Base-by-base conservation (phyloP, 1,284 basidiomycete genomes). In the Exobasidium cylindrosporum region DNA sequence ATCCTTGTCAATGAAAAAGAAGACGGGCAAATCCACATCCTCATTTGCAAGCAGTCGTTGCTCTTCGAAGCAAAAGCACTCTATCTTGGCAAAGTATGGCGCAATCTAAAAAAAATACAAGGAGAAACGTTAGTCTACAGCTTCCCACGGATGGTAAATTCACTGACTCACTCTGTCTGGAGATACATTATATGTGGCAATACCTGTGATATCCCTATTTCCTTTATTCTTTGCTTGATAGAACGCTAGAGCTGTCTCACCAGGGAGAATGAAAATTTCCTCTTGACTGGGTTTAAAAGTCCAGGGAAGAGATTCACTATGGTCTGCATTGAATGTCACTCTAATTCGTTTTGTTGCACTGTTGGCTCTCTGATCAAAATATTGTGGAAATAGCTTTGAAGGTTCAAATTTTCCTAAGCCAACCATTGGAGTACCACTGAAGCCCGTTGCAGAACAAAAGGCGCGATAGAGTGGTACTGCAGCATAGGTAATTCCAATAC, bases 41-140 rank as follows among this genome's bases (percentile, higher is more conserved):
- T 98, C 96, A 24, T 90, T 89, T 0, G 95, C 94, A 24, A 97
- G 83, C 21, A 99, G 86, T 74, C 89, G 91, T 81, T 99, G 96
- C 80, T 98, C 96, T 81, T 99, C 96, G 73, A 98, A 98, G 82
- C 96, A 99, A 84, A 99, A 99, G 74, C 96, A 99, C 81, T 99
- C 96, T 6, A 98, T 93, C 83, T 99, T 99, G 61, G 94, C 92
- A 79, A 99, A 99, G 81, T 97, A 98, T 0, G 95, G 93, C 4
- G 96, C 96, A 70, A 97, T 87, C 92, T 97, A n/a, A n/a, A n/a
- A n/a, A n/a, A n/a, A n/a, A n/a, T n/a, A n/a, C n/a, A n/a, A n/a
- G n/a, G n/a, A n/a, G n/a, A n/a, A n/a, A n/a, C n/a, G n/a, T n/a
- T n/a, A n/a, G n/a, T n/a, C n/a, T n/a, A n/a, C n/a, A n/a, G n/a